A percentile compares a stretch with the other conserved stretches of the same genome.
phyloP scores from a whole-genome alignment of 768 basidiomycete genomes.

The Multifurca ochricompacta region DNA sequence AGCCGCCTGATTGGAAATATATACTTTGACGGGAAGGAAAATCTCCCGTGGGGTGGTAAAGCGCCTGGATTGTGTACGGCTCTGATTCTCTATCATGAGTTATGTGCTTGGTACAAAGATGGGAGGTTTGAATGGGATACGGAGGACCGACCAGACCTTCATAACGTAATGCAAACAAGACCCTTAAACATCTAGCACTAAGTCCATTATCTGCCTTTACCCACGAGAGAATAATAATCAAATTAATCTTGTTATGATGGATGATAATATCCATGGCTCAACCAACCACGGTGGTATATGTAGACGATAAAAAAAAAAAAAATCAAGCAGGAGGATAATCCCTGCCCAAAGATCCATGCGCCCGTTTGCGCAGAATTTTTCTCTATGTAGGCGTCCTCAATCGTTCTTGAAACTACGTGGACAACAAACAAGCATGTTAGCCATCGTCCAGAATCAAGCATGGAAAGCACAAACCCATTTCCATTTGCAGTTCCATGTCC shows the following conservation, averaged over 20 bases:
- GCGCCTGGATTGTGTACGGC: conserved; percentile 4
- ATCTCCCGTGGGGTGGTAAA: conserved; percentile 11
- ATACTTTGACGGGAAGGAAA: conserved; percentile 20
- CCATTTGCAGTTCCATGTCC: conserved; percentile 41
- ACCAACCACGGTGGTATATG: conserved; percentile 20
- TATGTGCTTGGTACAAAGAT: conserved; percentile 16
- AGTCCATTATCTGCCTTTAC: conserved; percentile 8
- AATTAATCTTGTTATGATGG: conserved; percentile 9
- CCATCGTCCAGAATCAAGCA: background rate
- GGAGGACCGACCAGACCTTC: background rate
- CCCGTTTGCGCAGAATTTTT: background rate
- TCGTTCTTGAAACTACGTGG: conserved; percentile 14
- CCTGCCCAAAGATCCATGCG: background rate
- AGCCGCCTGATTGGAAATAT: conserved; percentile 20
- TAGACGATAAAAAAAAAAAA: conserved; percentile 14
- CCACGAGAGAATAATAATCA: too few species aligned
- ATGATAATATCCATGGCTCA: conserved; percentile 4
- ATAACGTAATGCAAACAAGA: conserved; percentile 11
- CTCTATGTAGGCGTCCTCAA: conserved; percentile 4
- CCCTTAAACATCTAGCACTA: conserved; percentile 11
- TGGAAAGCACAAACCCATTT: conserved; percentile 25
- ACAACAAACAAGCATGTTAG: background rate
- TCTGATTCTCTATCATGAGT: conserved; percentile 16
- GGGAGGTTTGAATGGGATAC: background rate
- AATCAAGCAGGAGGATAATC: background rate